Evolutionary conservation across 495 filamentous ascomycete species (phyloP), one percentile per base, ranked within the genome.

Genomic region (Lasiosphaeria hispida): DNA sequence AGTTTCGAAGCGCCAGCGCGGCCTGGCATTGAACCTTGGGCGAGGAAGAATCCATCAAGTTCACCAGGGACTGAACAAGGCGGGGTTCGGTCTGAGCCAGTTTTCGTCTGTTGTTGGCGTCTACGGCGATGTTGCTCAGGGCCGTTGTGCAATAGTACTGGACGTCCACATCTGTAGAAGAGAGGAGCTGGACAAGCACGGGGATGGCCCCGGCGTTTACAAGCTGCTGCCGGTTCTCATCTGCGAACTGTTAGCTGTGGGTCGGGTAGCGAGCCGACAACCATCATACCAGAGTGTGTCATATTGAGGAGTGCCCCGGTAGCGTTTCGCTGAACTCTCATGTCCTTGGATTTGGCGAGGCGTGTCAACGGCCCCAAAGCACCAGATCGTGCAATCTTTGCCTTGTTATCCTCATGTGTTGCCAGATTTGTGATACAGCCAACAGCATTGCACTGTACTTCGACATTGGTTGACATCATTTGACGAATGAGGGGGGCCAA

Each of bases 131-230:
- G 68, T 98, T 98, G 81, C 92, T 96, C 48, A 98, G 83, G 11
- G 94, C 94, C 2, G 94, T 98, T 36, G 94, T 98, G 77, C 94
- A 98, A 74, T 98, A 98, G 74, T 98, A 98, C 77, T 98, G 94
- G 13, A 98, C 94, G 69, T 98, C 94, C 53, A 96, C 91, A 68
- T 98, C 94, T 17, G 85, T 72, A 37, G 93, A 97, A 11, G 89
- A 91, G 36, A 98, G 83, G 19, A 98, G 82, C 62, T 96, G 91
- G 48, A 98, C 94, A 11, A 98, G 84, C 8, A 97, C 94, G 4
- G 94, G 95, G 59, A 98, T 96, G 9, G 94, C 95, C 51, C 92
- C 92, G 47, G 94, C 95, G 58, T 94, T 93, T 48, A 98, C 94
- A 30, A 98, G 85, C 72, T 97, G 91, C 76, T 96, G 91, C 54